Conservation (phyloP, 2,329 filamentous ascomycete genomes). For the Xylariaceae sp. region DNA sequence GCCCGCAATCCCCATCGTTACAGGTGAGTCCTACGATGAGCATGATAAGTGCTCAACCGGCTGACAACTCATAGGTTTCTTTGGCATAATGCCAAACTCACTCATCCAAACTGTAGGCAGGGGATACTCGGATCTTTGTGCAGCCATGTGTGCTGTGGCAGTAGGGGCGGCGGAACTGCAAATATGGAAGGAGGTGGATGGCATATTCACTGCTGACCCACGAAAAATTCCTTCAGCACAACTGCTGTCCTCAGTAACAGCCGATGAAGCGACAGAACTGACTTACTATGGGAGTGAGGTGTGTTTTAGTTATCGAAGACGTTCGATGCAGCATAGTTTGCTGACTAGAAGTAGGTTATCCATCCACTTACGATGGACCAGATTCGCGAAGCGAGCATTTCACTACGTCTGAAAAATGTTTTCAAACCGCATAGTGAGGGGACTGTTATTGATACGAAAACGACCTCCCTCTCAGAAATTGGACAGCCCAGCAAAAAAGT, state of each 20-base stretch:
- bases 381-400: constrained; percentile 65
- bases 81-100: constrained; percentile 70
- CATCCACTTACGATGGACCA: constrained; percentile 86
- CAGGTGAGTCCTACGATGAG: constrained; percentile 26
- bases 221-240: constrained; percentile 82
- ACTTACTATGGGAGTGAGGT: constrained; percentile 70
- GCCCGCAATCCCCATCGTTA: constrained; percentile 37
- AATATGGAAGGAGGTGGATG: constrained; percentile 78
- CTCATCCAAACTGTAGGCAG: constrained; percentile 69
- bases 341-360: constrained; percentile 63
- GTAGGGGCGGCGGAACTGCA: constrained; percentile 68
- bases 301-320: constrained; percentile 1
- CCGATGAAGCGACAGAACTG: constrained; percentile 77
- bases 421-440: constrained; percentile 66
- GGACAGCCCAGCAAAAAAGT: constrained; percentile 21
- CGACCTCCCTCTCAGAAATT: constrained; percentile 21
- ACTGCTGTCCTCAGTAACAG: constrained; percentile 72
- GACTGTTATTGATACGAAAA: constrained; percentile 65
- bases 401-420: constrained; percentile 70
- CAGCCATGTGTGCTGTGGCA: constrained; percentile 71
- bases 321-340: not conserved
- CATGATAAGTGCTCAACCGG: not conserved
- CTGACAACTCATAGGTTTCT: constrained; percentile 62
- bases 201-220: constrained; percentile 75
- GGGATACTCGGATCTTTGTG: constrained; percentile 75